Evolutionary conservation across 2,329 filamentous ascomycete species (phyloP), one percentile per base, ranked within the genome.

Genomic region (Eutypa lata): DNA sequence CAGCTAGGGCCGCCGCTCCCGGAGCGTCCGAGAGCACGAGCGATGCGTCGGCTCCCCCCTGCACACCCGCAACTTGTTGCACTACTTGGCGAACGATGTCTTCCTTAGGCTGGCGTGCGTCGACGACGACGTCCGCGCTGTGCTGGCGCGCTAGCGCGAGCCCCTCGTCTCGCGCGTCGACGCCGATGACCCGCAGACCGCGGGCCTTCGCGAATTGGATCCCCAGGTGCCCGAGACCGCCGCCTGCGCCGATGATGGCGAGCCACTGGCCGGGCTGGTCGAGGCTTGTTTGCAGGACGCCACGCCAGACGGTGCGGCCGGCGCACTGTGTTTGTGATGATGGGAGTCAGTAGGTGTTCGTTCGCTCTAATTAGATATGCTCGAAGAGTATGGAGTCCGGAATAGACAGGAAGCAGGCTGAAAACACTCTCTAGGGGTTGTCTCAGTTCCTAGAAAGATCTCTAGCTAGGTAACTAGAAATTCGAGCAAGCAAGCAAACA

Each of bases 111-210:
- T 69, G 63, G 28, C 80, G 60, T 24, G 76, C 80, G 64, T 86
- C 81, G 1, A 82, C 61, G 2, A 82, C 73, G 0, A 76, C 61
- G 51, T 83, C 75, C 0, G 79, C 80, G 5, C 82, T 80, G 21
- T 67, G 67, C 28, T 74, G 64, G 54, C 66, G 69, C 3, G 76
- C 72, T 28, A 85, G 54, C 50, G 71, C 71, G 10, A 85, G 63
- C 0, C 75, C 81, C 58, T 76, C 77, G 48, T 83, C 79, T 40
- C 80, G 66, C 35, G 80, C 78, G 58, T 83, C 80, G 19, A 83
- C 67, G 2, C 76, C 81, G 19, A 84, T 67, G 16, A 84, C 76
- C 40, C 72, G 71, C 47, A 83, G 63, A 0, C 80, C 81, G 51
- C 72, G 62, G 16, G 72, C 74, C 28, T 43, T 77, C 3, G 79